phyloP scores from a whole-genome alignment of 179 eudicot species.

The Beta macrorhiza region DNA sequence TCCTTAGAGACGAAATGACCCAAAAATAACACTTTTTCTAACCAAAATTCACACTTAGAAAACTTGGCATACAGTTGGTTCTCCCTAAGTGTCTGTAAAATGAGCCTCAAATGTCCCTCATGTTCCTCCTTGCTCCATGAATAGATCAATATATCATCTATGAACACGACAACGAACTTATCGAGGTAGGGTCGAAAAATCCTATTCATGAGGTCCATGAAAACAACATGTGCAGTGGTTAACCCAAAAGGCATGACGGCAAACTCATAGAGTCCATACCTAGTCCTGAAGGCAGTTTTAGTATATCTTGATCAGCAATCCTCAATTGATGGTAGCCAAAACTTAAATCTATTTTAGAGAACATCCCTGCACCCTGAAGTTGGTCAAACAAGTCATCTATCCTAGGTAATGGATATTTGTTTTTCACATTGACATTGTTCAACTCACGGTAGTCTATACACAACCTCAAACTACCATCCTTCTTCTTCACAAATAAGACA shows the following conservation, averaged over 20 bases:
- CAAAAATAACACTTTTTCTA: background rate
- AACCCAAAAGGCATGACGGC: background rate
- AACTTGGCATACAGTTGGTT: background rate
- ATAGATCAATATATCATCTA: background rate
- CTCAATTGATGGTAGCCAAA: background rate
- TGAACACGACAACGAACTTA: background rate
- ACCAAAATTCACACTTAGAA: background rate
- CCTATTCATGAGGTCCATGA: background rate
- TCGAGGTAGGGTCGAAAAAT: background rate
- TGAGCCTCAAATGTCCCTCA: background rate
- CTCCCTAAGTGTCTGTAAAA: background rate
- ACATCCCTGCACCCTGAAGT: background rate
- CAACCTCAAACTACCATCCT: background rate
- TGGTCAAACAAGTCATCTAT: background rate
- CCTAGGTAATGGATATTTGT: background rate
- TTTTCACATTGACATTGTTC: background rate
- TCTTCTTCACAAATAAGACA: background rate
- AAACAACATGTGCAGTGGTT: background rate
- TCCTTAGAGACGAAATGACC: background rate
- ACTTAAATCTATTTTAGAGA: background rate
- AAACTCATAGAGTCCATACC: background rate
- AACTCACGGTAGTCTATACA: background rate
- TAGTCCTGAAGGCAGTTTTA: background rate
- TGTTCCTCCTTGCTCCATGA: background rate
- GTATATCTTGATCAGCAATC: background rate